phyloP scores from a whole-genome alignment of 495 filamentous ascomycete genomes.

The Talaromyces trachyspermus region DNA sequence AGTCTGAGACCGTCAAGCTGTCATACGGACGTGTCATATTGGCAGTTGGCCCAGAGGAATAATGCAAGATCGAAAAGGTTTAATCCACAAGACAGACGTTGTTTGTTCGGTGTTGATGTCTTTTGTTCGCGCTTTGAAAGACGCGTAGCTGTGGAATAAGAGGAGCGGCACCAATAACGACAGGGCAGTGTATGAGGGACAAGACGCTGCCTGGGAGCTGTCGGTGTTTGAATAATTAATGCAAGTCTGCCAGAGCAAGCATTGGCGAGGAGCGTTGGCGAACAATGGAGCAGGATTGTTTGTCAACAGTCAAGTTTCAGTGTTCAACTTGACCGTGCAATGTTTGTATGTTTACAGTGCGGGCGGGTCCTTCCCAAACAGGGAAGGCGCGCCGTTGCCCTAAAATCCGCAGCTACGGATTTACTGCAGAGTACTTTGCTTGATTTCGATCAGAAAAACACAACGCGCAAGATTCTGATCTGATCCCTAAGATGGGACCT shows the following conservation, averaged over 20 bases:
- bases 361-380: not conserved
- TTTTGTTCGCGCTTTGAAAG: no score
- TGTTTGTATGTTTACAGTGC: not conserved
- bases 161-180: not conserved
- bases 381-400: not conserved
- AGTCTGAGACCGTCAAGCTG: constrained; percentile 35
- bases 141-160: not conserved
- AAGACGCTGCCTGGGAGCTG: no score
- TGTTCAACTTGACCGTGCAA: not conserved
- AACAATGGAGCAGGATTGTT: no score
- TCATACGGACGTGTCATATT: constrained; percentile 30
- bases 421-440: no score
- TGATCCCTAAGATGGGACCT: no score
- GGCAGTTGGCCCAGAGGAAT: not conserved
- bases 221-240: no score
- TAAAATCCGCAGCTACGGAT: no score
- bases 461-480: no score
- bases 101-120: not conserved
- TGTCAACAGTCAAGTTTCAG: not conserved
- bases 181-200: not conserved
- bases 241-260: no score
- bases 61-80: not conserved
- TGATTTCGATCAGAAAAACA: no score
- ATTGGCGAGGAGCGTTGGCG: not conserved
- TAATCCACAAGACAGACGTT: not conserved